Evolutionary conservation across 768 basidiomycete species (phyloP).

Genomic region (Dictyophora rubrovolvata): DNA sequence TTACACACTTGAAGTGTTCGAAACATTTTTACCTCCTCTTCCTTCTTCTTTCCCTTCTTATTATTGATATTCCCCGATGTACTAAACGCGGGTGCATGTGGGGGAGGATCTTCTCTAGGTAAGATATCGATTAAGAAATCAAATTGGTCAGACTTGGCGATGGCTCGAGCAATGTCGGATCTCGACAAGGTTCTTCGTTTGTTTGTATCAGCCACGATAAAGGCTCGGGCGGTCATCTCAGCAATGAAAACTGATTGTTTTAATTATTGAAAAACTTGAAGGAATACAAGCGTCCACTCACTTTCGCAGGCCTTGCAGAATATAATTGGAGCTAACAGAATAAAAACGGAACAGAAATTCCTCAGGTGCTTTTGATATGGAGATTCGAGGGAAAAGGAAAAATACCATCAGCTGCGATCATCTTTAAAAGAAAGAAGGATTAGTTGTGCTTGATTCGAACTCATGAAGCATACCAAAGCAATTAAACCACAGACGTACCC

Average conservation of each 20-base stretch:
- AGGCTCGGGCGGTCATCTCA: slow-evolving; percentile 92
- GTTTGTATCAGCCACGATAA: slow-evolving; percentile 90
- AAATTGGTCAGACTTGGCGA: slow-evolving; percentile 90
- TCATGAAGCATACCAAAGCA: background rate
- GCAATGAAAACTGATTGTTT: slow-evolving; percentile 76
- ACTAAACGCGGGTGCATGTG: slow-evolving; percentile 5
- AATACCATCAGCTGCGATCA: slow-evolving; percentile 96
- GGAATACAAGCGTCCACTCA: slow-evolving; percentile 33
- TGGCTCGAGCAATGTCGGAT: slow-evolving; percentile 86
- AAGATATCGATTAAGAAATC: slow-evolving; percentile 97
- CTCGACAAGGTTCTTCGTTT: slow-evolving; percentile 93
- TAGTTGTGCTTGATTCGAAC: background rate
- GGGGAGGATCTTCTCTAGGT: slow-evolving; percentile 64
- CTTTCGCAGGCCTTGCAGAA: slow-evolving; percentile 99
- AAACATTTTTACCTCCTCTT: slow-evolving; percentile 4
- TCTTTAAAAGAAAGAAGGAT: slow-evolving; percentile 35
- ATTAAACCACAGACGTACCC: slow-evolving; percentile 41
- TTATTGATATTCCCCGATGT: slow-evolving; percentile 3
- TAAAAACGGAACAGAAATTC: background rate
- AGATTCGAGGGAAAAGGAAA: slow-evolving; percentile 15
- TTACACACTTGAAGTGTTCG: background rate
- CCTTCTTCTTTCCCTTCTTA: slow-evolving; percentile 4
- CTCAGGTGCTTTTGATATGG: background rate
- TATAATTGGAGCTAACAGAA: slow-evolving; percentile 66
- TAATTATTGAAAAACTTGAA: background rate